Conservation (phyloP, 305 asterid species). For the Rubia tinctorum region DNA sequence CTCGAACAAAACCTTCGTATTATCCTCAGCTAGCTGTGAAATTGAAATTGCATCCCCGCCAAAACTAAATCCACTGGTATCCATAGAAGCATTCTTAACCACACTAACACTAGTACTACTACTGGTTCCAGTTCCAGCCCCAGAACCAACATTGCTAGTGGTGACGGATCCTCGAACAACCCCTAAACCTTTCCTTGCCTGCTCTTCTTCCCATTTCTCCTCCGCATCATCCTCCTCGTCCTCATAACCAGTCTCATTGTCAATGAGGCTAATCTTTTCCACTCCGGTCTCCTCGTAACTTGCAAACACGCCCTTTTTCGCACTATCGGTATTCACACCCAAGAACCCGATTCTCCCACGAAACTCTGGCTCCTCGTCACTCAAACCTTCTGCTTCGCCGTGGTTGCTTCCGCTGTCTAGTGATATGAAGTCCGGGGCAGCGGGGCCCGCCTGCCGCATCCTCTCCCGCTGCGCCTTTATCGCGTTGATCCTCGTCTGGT, state of each 20-base stretch:
- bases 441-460: constrained; percentile 71
- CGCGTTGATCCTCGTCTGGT: constrained; percentile 67
- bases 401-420: constrained; percentile 94
- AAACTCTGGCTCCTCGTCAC: constrained; percentile 93
- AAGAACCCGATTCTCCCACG: constrained; percentile 82
- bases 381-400: constrained; percentile 90
- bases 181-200: constrained; percentile 87
- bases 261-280: constrained; percentile 30
- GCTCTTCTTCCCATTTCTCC: constrained; percentile 95
- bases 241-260: constrained; percentile 32
- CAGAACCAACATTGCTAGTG: constrained; percentile 18
- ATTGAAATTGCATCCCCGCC: constrained; percentile 65
- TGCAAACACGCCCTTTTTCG: constrained; percentile 83
- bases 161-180: constrained; percentile 39
- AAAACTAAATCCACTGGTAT: constrained; percentile 34
- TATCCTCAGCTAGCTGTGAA: constrained; percentile 72
- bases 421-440: constrained; percentile 79
- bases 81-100: constrained; percentile 30
- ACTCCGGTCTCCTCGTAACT: constrained; percentile 56
- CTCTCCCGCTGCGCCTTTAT: constrained; percentile 86
- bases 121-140: not conserved
- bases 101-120: constrained; percentile 18
- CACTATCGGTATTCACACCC: constrained; percentile 61
- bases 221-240: constrained; percentile 77
- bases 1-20: constrained; percentile 68